These are phyloP conservation scores for Trichosporon coremiiforme DNA, from an alignment of 1,284 basidiomycete genomes.

Conservation along the genomic window DNA sequence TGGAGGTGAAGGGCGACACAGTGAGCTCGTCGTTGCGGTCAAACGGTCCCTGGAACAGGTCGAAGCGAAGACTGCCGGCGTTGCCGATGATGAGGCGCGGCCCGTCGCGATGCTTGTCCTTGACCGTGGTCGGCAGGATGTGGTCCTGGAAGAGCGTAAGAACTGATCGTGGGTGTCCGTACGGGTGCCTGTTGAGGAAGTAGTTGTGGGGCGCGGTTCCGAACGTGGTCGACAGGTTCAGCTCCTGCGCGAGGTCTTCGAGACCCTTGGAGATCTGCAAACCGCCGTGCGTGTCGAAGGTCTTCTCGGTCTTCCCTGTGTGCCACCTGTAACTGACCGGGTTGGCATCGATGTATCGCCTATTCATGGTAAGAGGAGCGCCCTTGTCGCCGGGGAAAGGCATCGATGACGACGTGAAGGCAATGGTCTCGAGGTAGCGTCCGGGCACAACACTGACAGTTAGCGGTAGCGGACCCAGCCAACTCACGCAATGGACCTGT, in stretches of 20 bases:
- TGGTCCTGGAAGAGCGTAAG: conserved; percentile 66
- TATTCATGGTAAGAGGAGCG: conserved; percentile 48
- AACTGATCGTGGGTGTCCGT: conserved; percentile 67
- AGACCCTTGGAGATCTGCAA: conserved; percentile 44
- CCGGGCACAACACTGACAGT: conserved; percentile 71
- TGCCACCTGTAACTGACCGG: conserved; percentile 54
- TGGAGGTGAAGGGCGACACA: conserved; percentile 63
- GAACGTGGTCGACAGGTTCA: conserved; percentile 57
- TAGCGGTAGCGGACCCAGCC: conserved; percentile 59
- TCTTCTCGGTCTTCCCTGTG: conserved; percentile 38
- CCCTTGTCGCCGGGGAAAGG: conserved; percentile 30
- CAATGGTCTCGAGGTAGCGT: conserved; percentile 83
- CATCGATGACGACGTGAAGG: conserved; percentile 57
- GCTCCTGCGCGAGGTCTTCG: conserved; percentile 37
- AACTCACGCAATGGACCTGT: conserved; percentile 50
- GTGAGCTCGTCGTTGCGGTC: conserved; percentile 78
- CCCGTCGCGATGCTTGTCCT: conserved; percentile 37
- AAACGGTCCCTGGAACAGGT: conserved; percentile 68
- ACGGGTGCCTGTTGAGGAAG: conserved; percentile 66
- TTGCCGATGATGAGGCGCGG: conserved; percentile 70
- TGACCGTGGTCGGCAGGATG: conserved; percentile 55
- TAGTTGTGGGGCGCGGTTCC: conserved; percentile 75
- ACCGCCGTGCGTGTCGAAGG: conserved; percentile 50
- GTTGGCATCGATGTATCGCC: conserved; percentile 60
- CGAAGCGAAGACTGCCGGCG: conserved; percentile 73